A percentile compares a stretch with the other conserved stretches of the same genome.
phyloP scores from a whole-genome alignment of 306 rosid genomes.

The barrel medic (Medicago truncatula) region DNA sequence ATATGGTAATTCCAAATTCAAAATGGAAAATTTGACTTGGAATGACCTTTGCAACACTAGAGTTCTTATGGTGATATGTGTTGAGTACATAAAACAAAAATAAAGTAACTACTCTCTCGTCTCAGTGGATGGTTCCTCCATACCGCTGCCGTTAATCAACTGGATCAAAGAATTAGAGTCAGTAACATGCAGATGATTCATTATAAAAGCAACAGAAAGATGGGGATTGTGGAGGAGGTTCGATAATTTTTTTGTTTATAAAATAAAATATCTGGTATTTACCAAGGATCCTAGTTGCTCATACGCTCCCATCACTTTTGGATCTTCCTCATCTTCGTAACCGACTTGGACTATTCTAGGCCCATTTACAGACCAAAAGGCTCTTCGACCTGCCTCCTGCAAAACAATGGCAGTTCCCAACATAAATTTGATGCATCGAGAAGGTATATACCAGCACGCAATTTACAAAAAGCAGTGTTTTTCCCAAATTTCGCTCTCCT shows the following conservation, averaged over 20 bases:
- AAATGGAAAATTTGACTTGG: slow-evolving; percentile 6
- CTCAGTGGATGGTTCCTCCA: slow-evolving; percentile 60
- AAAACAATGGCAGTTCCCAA: slow-evolving; percentile 20
- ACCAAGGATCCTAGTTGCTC: slow-evolving; percentile 96
- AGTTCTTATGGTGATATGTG: slow-evolving; percentile 7
- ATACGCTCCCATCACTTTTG: slow-evolving; percentile 86
- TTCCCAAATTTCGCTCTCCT: background rate
- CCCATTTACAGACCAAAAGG: slow-evolving; percentile 95
- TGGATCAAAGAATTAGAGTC: slow-evolving; percentile 48
- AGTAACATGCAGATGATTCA: slow-evolving; percentile 24
- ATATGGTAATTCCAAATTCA: slow-evolving; percentile 26
- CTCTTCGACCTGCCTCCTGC: slow-evolving; percentile 93
- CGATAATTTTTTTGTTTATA: slow-evolving; percentile 10
- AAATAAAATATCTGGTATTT: slow-evolving; percentile 31
- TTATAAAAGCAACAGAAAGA: background rate
- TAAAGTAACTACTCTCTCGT: slow-evolving; percentile 41
- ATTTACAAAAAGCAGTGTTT: background rate
- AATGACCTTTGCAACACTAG: slow-evolving; percentile 28
- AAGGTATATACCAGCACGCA: background rate
- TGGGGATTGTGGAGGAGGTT: background rate
- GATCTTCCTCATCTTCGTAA: slow-evolving; percentile 88
- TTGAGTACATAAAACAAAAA: background rate
- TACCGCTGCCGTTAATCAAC: slow-evolving; percentile 66
- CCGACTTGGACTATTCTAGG: slow-evolving; percentile 89
- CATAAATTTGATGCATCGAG: background rate